A percentile compares a stretch with the other conserved stretches of the same genome.
phyloP scores from a whole-genome alignment of 116 monocot genomes.

The Thalassia testudinum region DNA sequence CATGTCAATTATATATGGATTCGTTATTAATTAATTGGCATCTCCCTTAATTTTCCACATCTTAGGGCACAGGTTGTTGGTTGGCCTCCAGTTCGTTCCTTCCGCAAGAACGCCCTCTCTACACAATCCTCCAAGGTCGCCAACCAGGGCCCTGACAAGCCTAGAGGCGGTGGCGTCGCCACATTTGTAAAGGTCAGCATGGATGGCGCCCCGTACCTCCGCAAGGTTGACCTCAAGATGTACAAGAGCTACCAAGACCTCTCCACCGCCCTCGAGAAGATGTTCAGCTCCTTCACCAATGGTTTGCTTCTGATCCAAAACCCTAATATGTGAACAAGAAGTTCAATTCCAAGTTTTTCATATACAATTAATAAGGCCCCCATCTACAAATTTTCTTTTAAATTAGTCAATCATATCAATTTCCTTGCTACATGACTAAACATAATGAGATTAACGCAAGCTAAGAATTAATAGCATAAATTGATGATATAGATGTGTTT shows the following conservation, averaged over 20 bases:
- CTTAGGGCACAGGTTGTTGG: conserved; percentile 76
- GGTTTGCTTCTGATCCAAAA: conserved; percentile 12
- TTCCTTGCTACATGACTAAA: too few relatives aligned
- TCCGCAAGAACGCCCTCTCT: conserved; percentile 62
- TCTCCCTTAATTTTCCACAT: too few relatives aligned
- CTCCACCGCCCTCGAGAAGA: conserved; percentile 58
- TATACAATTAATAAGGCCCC: too few relatives aligned
- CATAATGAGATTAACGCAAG: too few relatives aligned
- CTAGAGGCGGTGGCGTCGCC: conserved; percentile 12
- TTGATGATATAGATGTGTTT: too few relatives aligned
- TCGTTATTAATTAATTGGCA: too few relatives aligned
- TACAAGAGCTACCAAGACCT: conserved; percentile 69
- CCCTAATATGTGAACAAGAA: too few relatives aligned
- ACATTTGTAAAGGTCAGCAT: conserved; percentile 88
- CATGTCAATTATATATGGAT: too few relatives aligned
- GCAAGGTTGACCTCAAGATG: conserved; percentile 84
- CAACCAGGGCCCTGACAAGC: conserved; percentile 1
- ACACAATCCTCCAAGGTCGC: conserved; percentile 32
- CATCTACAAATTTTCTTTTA: too few relatives aligned
- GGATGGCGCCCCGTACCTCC: conserved; percentile 88
- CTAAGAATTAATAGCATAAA: too few relatives aligned
- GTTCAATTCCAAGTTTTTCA: too few relatives aligned
- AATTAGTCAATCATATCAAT: too few relatives aligned
- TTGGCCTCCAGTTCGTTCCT: conserved; percentile 87
- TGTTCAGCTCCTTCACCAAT: conserved; percentile 79